Percentiles rank a stretch among this genome's conserved stretches.
These are phyloP conservation scores for Cercophora sp. DNA, from an alignment of 495 filamentous ascomycete species.

Conservation along the genomic window DNA sequence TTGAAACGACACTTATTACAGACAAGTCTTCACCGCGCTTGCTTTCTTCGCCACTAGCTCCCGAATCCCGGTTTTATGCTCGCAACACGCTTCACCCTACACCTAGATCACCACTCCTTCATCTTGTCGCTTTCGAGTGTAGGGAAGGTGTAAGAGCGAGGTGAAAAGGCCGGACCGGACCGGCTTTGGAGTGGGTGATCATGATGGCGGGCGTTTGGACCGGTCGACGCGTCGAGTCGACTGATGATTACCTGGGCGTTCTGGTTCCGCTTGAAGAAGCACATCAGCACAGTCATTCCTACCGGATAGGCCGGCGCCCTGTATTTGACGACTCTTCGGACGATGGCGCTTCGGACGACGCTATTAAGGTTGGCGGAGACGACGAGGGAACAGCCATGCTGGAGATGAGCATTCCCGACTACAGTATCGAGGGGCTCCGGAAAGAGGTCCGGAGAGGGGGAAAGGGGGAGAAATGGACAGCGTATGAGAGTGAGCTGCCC, in stretches of 20 bases:
- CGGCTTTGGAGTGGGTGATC: too few species aligned
- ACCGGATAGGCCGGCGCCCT: conserved; percentile 28
- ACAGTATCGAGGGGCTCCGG: conserved; percentile 49
- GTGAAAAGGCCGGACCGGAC: too few species aligned
- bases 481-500: conserved; percentile 46
- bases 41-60: too few species aligned
- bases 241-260: conserved; percentile 41
- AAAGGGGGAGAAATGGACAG: conserved; percentile 38
- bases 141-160: too few species aligned
- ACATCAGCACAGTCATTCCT: conserved; percentile 44
- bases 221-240: conserved; percentile 32
- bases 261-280: conserved; percentile 47
- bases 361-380: conserved; percentile 27
- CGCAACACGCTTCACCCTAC: too few species aligned
- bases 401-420: conserved; percentile 41
- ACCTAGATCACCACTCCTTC: too few species aligned
- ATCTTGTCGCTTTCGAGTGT: too few species aligned
- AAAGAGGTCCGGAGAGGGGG: conserved; percentile 41
- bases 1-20: too few species aligned
- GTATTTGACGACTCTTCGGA: conserved; percentile 30
- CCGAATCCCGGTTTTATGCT: too few species aligned
- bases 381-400: conserved; percentile 39
- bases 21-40: too few species aligned
- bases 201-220: conserved; percentile 15
- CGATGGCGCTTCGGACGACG: conserved; percentile 17